Evolutionary conservation across 257 asterid species (phyloP).

Genomic region (Fraxinus cuspidata): DNA sequence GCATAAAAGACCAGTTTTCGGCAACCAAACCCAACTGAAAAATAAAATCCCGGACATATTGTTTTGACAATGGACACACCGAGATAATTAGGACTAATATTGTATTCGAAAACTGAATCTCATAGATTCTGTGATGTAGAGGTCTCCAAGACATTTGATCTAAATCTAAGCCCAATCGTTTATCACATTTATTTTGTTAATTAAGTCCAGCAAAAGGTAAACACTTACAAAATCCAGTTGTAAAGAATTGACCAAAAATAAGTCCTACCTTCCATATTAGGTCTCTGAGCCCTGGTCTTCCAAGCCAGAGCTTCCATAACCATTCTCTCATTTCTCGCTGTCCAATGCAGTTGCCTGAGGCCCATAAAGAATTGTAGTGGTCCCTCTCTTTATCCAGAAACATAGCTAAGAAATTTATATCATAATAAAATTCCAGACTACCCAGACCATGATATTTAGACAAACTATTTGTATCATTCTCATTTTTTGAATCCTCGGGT

Average conservation of each 20-base stretch:
- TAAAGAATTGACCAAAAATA: constrained; percentile 26
- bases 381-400: constrained; percentile 83
- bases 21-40: constrained; percentile 1
- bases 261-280: constrained; percentile 85
- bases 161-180: constrained; percentile 7
- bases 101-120: constrained; percentile 19
- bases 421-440: constrained; percentile 65
- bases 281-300: constrained; percentile 71
- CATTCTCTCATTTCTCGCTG: constrained; percentile 96
- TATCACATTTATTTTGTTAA: constrained; percentile 11
- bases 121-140: constrained; percentile 13
- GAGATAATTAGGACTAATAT: constrained; percentile 11
- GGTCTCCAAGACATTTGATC: constrained; percentile 15
- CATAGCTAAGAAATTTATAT: constrained; percentile 68
- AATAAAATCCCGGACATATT: constrained; percentile 11
- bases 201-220: constrained; percentile 8
- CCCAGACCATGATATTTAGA: constrained; percentile 28
- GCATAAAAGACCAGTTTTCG: constrained; percentile 10
- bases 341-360: constrained; percentile 83
- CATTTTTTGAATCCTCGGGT: constrained; percentile 37
- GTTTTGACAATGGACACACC: background rate
- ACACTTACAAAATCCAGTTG: constrained; percentile 21
- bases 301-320: constrained; percentile 82
- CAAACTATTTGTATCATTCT: constrained; percentile 30
- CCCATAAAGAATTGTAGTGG: constrained; percentile 81